Base-by-base conservation (phyloP, 2,329 filamentous ascomycete species). In the Apiospora sp. region DNA sequence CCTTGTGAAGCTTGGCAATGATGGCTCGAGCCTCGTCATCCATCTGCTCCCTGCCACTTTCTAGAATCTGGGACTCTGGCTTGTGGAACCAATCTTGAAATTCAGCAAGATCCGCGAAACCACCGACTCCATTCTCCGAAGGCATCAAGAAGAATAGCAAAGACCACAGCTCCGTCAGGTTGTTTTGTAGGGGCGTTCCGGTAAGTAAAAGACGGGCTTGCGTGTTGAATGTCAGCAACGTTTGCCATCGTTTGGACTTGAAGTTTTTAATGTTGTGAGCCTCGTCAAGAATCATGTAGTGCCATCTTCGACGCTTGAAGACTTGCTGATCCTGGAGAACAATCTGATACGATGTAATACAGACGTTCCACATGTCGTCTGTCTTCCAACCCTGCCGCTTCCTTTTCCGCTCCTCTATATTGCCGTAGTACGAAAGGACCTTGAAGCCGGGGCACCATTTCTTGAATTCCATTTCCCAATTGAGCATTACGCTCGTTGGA, bases 381-480 rank as follows among this genome's bases (percentile, higher is more conserved):
- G 96, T 94, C 77, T 92, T 94, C 96, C 96, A 99, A 1, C 96
- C 96, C 79, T 93, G 91, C 41, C 97, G 92, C 82, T 98, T 98
- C 76, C 92, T 88, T 81, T 94, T 95, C 67, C 96, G 92, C 83
- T 99, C 96, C 76, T 98, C 95, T 78, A 95, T 93, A 58, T 92
- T 94, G 61, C 97, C 96, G 80, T 98, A 99, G 84, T 99, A 99
- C 0, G 95, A 96, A 73, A 99, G 87, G 72, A 99, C 97, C 81
- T 98, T 98, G 87, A 99, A 99, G 0, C 96, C 96, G 3, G 97
- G 96, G 72, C 95, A 94, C 91, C 96, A 99, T 81, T 99, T 99
- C 80, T 98, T 98, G 88, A 99, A 99, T 83, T 99, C 96, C 93
- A 98, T 98, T 82, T 99, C 97, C 96, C 96, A 99, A 80, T 99